Base-by-base conservation (phyloP, 1,284 basidiomycete species). In the Lignosus rhinocerotis region DNA sequence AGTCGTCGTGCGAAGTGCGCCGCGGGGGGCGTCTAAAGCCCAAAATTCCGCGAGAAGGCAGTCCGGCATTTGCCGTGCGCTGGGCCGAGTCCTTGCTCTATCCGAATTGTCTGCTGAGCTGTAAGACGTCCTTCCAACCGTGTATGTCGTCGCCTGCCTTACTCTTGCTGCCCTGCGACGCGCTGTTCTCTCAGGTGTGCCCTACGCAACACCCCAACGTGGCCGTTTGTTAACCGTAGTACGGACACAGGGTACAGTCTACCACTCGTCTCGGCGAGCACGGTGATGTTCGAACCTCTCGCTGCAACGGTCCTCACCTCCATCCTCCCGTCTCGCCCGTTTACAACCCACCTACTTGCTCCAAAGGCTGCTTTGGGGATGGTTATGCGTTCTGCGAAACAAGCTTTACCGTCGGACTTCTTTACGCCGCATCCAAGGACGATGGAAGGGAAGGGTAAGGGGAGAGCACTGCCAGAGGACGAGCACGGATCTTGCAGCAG, bases 371-470 rank as follows among this genome's bases (percentile, higher is more conserved):
- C 66, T 33, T 57, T 67, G 49, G 67, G 60, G 48, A 68, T 66
- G 53, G 60, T 66, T 34, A 53, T 60, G 30, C 62, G 65, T 45
- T 50, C 74, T 36, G 59, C 71, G 46, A 68, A 68, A 51, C 67
- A 69, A 25, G 61, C 70, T 12, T 62, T 77, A 48, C 73, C 74
- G 8, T 60, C 74, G 16, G 78, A 83, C 65, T 85, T 84, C 71
- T 85, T 85, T 65, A 80, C 78, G 2, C 84, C 86, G 7, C 73
- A 72, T 50, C 78, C 83, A 10, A 75, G 80, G 56, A 74, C 73
- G 57, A 70, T 67, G 52, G 81, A 78, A 62, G 82, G 83, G 51
- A 82, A 78, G 62, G 81, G 83, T 47, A 86, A 88, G 72, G 79
- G 76, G 65, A 79, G 74, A 64, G 78, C 75, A 17, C 51, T 64